Evolutionary conservation across 2,329 filamentous ascomycete species (phyloP), one percentile per base, ranked within the genome.

Genomic region (Ophiostoma tasmaniense): DNA sequence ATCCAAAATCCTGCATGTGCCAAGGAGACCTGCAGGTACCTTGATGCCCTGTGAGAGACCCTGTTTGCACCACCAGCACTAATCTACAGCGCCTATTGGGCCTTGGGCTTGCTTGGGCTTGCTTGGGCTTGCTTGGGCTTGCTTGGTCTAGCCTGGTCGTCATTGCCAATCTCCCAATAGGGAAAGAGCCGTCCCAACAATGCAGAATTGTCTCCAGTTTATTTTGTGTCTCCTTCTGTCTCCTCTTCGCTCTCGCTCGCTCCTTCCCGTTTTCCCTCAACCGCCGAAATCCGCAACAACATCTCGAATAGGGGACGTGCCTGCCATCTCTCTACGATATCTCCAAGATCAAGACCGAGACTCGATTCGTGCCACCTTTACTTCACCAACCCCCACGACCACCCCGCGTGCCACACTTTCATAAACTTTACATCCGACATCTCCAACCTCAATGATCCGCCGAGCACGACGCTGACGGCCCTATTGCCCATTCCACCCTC

Each of bases 81-180:
- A 67, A 59, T 67, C 52, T 66, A 6, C 35, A 55, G 50, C 22
- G 50, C 50, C 22, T 2, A 55, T 55, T 55, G 50, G 50, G 17
- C 42, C 0, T n/a, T 45, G 5, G 20, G 42, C 3, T n/a, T 8
- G 5, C 8, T 33, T 33, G 6, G 39, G 17, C 39, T 45, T 45
- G 20, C 42, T 25, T 25, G 64, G 45, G n/a, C 25, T 11, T 30
- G 39, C 14, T 33, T 33, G 7, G 42, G n/a, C 42, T 45, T 45
- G 20, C 42, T 45, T 25, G 64, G 45, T 39, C 25, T 11, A 42
- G 39, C 14, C 50, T 42, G 59, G 68, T 42, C 25, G 39, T 33
- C 64, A 65, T 65, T 67, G 66, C 33, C 66, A 67, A 69, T 69
- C 64, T 67, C 68, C 68, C 45, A 33, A 59, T 65, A 39, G 20